Conservation (phyloP, 495 filamentous ascomycete genomes). For the Talaromyces adpressus region DNA sequence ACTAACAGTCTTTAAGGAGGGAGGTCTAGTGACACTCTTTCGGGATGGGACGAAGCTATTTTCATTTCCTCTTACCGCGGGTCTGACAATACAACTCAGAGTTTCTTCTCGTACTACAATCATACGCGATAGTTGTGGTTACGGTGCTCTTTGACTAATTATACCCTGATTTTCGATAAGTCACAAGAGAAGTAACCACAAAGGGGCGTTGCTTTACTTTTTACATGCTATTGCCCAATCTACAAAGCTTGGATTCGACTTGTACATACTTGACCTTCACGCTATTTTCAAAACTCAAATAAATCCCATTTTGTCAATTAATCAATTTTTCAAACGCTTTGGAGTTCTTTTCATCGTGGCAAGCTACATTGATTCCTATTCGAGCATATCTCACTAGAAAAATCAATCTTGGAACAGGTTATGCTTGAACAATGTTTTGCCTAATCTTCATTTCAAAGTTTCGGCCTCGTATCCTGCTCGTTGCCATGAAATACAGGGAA, state of each 20-base stretch:
- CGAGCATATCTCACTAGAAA: background rate
- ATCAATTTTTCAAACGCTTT: background rate
- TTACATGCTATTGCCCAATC: background rate
- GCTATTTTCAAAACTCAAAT: background rate
- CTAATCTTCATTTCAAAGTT: background rate
- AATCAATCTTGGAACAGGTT: too few species aligned
- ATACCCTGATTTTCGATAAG: background rate
- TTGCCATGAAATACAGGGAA: conserved; percentile 2
- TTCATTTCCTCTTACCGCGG: background rate
- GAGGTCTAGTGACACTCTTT: background rate
- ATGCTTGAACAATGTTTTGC: too few species aligned
- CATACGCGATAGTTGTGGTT: background rate
- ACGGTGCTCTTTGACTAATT: background rate
- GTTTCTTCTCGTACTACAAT: background rate
- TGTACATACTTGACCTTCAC: background rate
- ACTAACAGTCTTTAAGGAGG: background rate
- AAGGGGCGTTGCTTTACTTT: background rate
- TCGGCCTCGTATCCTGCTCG: background rate
- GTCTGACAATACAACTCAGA: background rate
- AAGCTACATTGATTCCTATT: background rate
- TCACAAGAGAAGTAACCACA: background rate
- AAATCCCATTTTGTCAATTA: background rate
- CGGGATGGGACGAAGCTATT: background rate
- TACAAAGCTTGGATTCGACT: background rate
- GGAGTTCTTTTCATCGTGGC: background rate